These are phyloP conservation scores for Linnemannia elongata DNA, from an alignment of 192 early-diverging fungal genomes.

Conservation along the genomic window DNA sequence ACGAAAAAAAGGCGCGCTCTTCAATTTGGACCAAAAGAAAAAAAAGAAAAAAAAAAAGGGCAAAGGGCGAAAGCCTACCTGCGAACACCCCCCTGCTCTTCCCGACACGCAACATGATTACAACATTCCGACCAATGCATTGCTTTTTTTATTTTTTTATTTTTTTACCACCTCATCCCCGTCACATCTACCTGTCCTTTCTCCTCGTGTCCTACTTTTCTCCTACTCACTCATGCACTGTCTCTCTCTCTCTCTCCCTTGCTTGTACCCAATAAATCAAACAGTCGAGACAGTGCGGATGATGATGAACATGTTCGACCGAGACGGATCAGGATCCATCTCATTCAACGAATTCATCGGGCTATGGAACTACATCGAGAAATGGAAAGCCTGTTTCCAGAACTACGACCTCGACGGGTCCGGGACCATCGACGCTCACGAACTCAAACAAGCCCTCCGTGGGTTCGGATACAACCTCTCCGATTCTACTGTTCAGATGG, in stretches of 20 bases:
- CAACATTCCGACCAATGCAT: neutral
- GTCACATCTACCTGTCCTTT: neutral
- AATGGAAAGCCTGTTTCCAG: constrained; percentile 79
- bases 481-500: constrained; percentile 30
- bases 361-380: constrained; percentile 78
- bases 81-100: neutral
- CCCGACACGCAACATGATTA: neutral
- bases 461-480: constrained; percentile 59
- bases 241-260: neutral
- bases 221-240: neutral
- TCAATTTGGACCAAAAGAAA: neutral
- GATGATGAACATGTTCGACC: constrained; percentile 77
- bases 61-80: neutral
- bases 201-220: neutral
- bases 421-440: constrained; percentile 72
- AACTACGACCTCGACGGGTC: constrained; percentile 75
- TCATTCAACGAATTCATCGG: constrained; percentile 76
- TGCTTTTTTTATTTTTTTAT: neutral
- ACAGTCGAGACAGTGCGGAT: constrained; percentile 76
- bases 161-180: too few species aligned
- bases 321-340: constrained; percentile 71
- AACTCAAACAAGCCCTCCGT: constrained; percentile 41
- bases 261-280: neutral
- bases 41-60: neutral
- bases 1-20: neutral